A percentile compares a stretch with the other conserved stretches of the same genome.
phyloP scores from a whole-genome alignment of 169 alveolate species.

The Sarcocystis neurona region DNA sequence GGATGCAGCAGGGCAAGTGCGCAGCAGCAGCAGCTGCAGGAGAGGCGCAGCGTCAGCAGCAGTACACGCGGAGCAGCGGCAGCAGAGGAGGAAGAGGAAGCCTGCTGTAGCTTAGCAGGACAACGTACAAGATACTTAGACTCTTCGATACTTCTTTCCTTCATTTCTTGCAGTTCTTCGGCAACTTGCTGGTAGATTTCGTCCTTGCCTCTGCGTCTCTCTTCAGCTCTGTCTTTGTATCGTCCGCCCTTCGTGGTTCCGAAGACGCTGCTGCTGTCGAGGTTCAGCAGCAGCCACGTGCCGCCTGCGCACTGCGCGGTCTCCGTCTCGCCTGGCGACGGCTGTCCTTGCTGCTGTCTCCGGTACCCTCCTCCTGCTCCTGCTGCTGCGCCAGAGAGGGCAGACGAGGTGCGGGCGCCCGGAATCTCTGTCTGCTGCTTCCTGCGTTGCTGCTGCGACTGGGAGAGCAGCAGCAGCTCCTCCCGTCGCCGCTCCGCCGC shows the following conservation, averaged over 20 bases:
- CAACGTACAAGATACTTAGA: conserved; percentile 69
- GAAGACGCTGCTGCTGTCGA: background rate
- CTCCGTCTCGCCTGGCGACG: background rate
- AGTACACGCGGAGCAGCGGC: no score
- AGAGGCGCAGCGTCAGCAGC: no score
- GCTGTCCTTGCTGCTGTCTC: background rate
- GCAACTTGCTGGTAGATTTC: conserved; percentile 66
- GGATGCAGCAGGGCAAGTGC: no score
- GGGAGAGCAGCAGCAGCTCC: background rate
- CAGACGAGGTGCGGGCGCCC: background rate
- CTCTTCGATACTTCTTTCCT: conserved; percentile 67
- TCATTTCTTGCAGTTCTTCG: conserved; percentile 65
- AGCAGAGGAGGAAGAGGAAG: no score
- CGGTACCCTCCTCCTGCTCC: background rate
- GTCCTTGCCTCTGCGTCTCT: conserved; percentile 59
- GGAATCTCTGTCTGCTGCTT: background rate
- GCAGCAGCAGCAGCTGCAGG: no score
- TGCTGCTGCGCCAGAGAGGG: background rate
- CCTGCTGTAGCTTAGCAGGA: no score
- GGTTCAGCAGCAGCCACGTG: background rate
- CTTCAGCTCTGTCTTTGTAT: conserved; percentile 67
- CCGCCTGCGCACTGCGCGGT: background rate
- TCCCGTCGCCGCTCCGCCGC: background rate
- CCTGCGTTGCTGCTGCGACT: background rate
- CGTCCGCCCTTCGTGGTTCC: background rate